Base-by-base conservation (phyloP, 257 asterid genomes). In the Paulownia fortunei region DNA sequence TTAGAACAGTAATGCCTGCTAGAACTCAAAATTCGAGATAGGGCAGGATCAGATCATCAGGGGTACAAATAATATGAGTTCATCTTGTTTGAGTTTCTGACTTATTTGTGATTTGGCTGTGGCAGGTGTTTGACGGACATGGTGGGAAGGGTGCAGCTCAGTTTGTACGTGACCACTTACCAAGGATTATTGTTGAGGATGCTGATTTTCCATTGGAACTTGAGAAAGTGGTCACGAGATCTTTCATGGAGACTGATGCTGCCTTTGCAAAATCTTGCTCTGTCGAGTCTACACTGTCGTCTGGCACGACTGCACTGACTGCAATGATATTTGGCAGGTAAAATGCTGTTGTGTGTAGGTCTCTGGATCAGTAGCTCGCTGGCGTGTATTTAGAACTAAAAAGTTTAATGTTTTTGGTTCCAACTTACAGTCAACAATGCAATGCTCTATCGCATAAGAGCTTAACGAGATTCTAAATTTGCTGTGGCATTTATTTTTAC, bases 101-200 rank as follows among this genome's bases (percentile, higher is more conserved):
- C 41, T 68, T 73, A 73, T 69, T 63, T 23, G 77, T 60, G 36
- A 44, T 58, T 51, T 69, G 79, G 80, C 69, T 58, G 69, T 63
- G 72, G 77, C 90, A 94, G 98, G 98, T 94, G 77, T 94, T 94
- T 69, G 98, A 94, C 72, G 98, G 98, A 30, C 98, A 94, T 85
- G 97, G 89, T 47, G 98, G 98, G 65, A 91, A 92, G 73, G 92
- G 88, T 34, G 98, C 98, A 6, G 89, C 98, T 32, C 94, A 94
- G 52, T 94, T 91, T 75, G 98, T 89, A 9, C 92, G 98, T 2
- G 98, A 92, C 66, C 95, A 86, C 78, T 86, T 94, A 58, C 98
- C 98, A 4, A 84, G 94, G 76, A 82, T 92, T 41, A 92, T 94
- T 41, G 93, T 94, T 1, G 92, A 92, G 79, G 97, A 94, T 80